Evolutionary conservation across 331 rosid species (phyloP), one percentile per base, ranked within the genome.

Genomic region (Quercus phellos): DNA sequence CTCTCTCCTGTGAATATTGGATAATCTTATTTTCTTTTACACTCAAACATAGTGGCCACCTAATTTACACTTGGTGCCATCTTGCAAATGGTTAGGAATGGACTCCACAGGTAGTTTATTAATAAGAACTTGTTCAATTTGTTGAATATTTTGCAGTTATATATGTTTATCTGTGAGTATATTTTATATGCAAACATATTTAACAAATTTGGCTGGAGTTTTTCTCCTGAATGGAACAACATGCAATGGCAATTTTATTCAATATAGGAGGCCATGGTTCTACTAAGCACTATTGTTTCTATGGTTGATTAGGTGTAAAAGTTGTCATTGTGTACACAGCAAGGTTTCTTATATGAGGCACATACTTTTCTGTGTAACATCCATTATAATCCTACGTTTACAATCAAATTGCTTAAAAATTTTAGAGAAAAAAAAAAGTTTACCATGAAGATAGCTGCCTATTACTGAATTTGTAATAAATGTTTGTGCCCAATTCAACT

Each of bases 381-480:
- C 22, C 26, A 34, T 66, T 66, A 30, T 32, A 64, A 64, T 32
- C 50, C 50, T 6, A 8, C 2, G 13, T 66, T 30, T 30, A 17
- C 16, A 32, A 32, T 32, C 24, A 66, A 66, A 66, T 10, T 30
- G n/a, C 32, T n/a, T 66, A 66, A 46, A 46, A 46, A 46, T 22
- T 22, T 43, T 13, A 17, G 11, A 17, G 9, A 64, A 30, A 18
- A 29, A 24, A 32, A 32, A 1, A 38, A 38, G 46, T 27, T 24
- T 30, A 64, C 43, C 9, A 17, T 32, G 14, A 30, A 64, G 35
- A 10, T 17, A 8, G 60, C 61, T 74, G 69, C 78, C 54, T 82
- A 59, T 69, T 46, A 55, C 74, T 76, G 73, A 64, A 70, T 51
- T 51, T 60, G 2, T 30, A 55, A 26, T 51, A 76, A 38, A 61